phyloP scores from a whole-genome alignment of 345 rosid species.

The Atalantia buxifolia region DNA sequence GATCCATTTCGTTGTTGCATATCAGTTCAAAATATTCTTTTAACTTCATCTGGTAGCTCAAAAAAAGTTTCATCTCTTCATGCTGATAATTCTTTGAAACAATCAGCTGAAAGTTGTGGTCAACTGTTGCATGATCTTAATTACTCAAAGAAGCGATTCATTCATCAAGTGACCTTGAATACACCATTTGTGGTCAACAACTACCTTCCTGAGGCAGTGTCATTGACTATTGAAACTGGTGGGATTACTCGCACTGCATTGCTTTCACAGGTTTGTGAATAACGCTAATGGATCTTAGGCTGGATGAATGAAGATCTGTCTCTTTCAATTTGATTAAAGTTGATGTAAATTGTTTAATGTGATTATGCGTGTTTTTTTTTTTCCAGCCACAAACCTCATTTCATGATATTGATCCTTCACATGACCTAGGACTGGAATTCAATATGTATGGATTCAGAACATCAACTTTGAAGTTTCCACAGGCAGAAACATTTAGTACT shows the following conservation, averaged over 20 bases:
- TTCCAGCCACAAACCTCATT: conserved; percentile 68
- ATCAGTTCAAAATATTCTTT: conserved; percentile 53
- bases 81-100: conserved; percentile 22
- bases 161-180: conserved; percentile 73
- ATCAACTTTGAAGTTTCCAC: conserved; percentile 66
- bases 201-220: conserved; percentile 70
- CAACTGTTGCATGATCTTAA: conserved; percentile 33
- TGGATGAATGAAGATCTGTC: conserved; percentile 7
- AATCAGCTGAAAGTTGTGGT: conserved; percentile 30
- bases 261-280: conserved; percentile 74
- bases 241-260: conserved; percentile 54
- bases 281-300: not conserved
- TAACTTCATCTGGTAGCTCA: conserved; percentile 45
- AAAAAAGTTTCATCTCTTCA: conserved; percentile 26
- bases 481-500: conserved; percentile 62
- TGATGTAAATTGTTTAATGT: conserved; percentile 14
- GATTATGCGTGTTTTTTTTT: conserved; percentile 10
- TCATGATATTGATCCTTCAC: conserved; percentile 86
- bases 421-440: conserved; percentile 71
- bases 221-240: conserved; percentile 69
- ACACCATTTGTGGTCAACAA: conserved; percentile 68
- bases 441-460: conserved; percentile 54
- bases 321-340: conserved; percentile 14
- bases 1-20: conserved; percentile 88
- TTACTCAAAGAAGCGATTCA: conserved; percentile 39